Evolutionary conservation across 331 rosid genomes (phyloP).

Genomic region (Pyracantha coccinea): DNA sequence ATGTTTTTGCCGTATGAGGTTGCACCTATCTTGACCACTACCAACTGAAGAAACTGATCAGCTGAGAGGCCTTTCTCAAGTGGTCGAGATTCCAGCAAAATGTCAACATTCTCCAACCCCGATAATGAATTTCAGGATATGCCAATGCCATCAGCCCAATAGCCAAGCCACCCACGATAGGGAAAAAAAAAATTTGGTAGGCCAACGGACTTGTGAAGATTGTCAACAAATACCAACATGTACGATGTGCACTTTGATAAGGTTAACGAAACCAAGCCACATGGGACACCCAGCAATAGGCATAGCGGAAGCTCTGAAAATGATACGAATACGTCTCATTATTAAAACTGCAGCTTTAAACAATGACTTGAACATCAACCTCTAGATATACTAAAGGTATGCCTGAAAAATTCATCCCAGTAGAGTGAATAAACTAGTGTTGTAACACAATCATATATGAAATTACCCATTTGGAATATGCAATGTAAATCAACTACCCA

Average conservation of each 20-base stretch:
- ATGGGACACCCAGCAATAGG: conserved; percentile 71
- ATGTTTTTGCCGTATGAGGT: conserved; percentile 84
- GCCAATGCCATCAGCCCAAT: conserved; percentile 79
- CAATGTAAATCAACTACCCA: neutral
- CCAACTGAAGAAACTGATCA: conserved; percentile 69
- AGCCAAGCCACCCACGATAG: conserved; percentile 65
- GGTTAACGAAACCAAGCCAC: conserved; percentile 77
- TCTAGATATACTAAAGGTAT: conserved; percentile 1
- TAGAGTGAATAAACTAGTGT: conserved; percentile 5
- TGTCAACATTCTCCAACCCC: conserved; percentile 95
- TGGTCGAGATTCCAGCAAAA: conserved; percentile 83
- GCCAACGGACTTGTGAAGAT: conserved; percentile 48
- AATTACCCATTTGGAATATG: neutral
- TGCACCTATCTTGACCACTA: conserved; percentile 67
- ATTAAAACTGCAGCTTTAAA: conserved; percentile 16
- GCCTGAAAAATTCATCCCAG: conserved; percentile 1
- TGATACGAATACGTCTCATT: conserved; percentile 32
- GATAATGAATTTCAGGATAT: conserved; percentile 85
- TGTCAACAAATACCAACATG: conserved; percentile 45
- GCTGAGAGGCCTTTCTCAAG: conserved; percentile 60
- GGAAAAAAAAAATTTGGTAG: conserved; percentile 48
- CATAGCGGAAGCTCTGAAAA: conserved; percentile 94
- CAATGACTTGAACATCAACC: conserved; percentile 3
- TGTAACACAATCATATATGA: neutral
- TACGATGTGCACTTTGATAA: conserved; percentile 78